Evolutionary conservation across 2,329 filamentous ascomycete genomes (phyloP), one percentile per base, ranked within the genome.

Genomic region (Neofusicoccum laricinum): DNA sequence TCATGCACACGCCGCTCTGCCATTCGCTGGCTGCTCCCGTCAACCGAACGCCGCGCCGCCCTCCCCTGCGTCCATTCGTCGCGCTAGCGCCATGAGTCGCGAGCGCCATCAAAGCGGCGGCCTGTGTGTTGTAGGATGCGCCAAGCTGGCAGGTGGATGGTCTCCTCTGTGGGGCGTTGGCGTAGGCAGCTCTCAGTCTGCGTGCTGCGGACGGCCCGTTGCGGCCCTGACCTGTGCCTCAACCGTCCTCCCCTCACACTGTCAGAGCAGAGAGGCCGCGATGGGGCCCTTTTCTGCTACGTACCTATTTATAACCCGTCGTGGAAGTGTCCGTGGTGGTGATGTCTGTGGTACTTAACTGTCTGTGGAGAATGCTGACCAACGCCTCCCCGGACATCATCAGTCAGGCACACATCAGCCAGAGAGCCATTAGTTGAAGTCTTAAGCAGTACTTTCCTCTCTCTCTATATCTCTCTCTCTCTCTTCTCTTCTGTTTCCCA

Each of bases 131-230:
- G 41, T 21, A 45, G 55, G 55, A 59, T 59, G 25, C 40, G 55
- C 53, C 55, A 46, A 59, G 40, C 41, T 59, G 55, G 55, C 55
- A 46, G 21, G 53, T 58, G 53, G 40, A 55, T 45, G 25, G 41
- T n/a, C 55, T 46, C 41, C 55, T 59, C 55, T 59, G 55, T 59
- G 55, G 55, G 55, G 55, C 55, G 49, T 19, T 17, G 46, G 25
- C 46, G 41, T 34, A 59, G 40, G 41, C 55, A 46, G 40, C 30
- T 17, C 41, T 41, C n/a, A n/a, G 40, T 46, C 38, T 43, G 41
- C 55, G 55, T 59, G 55, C 55, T 59, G 55, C 55, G 55, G 55
- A 59, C 55, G 55, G 55, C 40, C 55, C 55, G 55, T 58, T 58
- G 53, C 53, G 53, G 53, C 55, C 38, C 38, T 57, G 51, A 25